These are phyloP conservation scores for Malassezia sympodialis DNA, from an alignment of 1,284 basidiomycete genomes.

Conservation along the genomic window DNA sequence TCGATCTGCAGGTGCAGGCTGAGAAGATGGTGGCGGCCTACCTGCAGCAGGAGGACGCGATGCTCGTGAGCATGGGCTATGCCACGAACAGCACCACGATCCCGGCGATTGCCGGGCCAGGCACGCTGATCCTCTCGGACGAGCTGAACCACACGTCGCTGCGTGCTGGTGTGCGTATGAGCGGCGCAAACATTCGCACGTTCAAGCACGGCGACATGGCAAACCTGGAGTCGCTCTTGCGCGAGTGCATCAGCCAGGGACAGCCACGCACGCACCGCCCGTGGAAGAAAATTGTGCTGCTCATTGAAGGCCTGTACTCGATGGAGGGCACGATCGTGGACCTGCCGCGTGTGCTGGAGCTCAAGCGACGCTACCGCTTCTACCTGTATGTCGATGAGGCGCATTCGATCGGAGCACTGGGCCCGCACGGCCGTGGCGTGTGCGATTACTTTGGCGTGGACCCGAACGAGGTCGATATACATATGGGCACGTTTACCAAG, in stretches of 20 bases:
- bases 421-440: constrained; percentile 84
- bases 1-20: constrained; percentile 69
- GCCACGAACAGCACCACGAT: constrained; percentile 95
- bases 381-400: constrained; percentile 94
- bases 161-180: constrained; percentile 78
- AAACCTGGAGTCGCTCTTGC: constrained; percentile 67
- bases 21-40: constrained; percentile 85
- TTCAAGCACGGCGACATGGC: constrained; percentile 97
- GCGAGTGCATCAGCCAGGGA: constrained; percentile 89
- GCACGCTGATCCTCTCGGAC: constrained; percentile 90
- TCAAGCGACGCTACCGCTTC: constrained; percentile 98
- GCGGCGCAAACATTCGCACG: constrained; percentile 77
- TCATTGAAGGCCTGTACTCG: constrained; percentile 91
- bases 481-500: constrained; percentile 99
- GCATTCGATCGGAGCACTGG: constrained; percentile 90
- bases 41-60: constrained; percentile 74
- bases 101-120: constrained; percentile 79
- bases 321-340: constrained; percentile 95
- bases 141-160: constrained; percentile 95
- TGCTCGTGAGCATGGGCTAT: constrained; percentile 92
- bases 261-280: constrained; percentile 93
- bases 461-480: constrained; percentile 72
- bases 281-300: constrained; percentile 94
- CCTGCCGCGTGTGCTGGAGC: constrained; percentile 68
- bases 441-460: constrained; percentile 86